A percentile compares a stretch with the other conserved stretches of the same genome.
Conservation (phyloP, 345 rosid species). For the Kernera saxatilis region DNA sequence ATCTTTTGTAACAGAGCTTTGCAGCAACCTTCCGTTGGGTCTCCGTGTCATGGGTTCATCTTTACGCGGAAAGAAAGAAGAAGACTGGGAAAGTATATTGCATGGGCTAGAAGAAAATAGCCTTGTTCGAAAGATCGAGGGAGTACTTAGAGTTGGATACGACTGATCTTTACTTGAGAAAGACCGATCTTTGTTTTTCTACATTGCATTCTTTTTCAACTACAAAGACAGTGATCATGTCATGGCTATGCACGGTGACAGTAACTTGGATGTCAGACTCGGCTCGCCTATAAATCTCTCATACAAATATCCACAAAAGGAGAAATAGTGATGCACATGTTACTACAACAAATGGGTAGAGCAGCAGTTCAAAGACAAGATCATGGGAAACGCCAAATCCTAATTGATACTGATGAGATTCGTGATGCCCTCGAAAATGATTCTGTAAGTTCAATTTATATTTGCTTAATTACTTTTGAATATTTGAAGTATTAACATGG, state of each 20-base stretch:
- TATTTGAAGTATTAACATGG: neutral
- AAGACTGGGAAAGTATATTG: constrained; percentile 14
- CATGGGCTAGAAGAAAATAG: neutral
- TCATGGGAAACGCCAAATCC: neutral
- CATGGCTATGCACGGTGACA: neutral
- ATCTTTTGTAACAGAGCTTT: no score
- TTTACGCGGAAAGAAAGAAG: no score
- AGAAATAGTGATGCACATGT: constrained; percentile 22
- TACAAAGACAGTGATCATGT: neutral
- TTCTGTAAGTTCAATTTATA: neutral
- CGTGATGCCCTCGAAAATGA: neutral
- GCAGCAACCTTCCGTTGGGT: no score
- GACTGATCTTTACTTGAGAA: constrained; percentile 14
- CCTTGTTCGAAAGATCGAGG: neutral
- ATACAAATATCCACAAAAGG: neutral
- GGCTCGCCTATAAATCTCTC: constrained; percentile 11
- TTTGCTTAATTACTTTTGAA: neutral
- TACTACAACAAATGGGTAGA: constrained; percentile 27
- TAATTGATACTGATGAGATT: constrained; percentile 14
- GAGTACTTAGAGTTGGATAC: constrained; percentile 19
- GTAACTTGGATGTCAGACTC: neutral
- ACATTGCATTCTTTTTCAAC: constrained; percentile 30
- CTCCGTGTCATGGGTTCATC: no score
- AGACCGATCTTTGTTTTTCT: constrained; percentile 10
- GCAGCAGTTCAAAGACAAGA: neutral